Conservation (phyloP, 2,329 filamentous ascomycete species). For the Trichoderma gracile region DNA sequence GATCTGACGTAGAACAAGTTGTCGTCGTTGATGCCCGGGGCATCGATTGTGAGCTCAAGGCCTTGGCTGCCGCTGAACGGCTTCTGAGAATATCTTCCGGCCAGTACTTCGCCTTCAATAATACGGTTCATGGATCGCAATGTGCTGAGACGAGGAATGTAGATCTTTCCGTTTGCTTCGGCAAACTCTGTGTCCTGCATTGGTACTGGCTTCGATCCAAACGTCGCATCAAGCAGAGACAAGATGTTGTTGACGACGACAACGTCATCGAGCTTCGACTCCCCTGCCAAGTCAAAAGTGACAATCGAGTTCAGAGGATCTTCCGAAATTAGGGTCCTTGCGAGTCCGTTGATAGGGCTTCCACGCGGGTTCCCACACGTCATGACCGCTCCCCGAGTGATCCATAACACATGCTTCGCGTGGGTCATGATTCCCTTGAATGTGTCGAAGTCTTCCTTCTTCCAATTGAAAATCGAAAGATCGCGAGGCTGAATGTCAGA, state of each 20-base stretch:
- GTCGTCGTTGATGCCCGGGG: constrained; percentile 34
- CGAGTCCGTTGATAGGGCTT: constrained; percentile 48
- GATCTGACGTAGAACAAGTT: constrained; percentile 33
- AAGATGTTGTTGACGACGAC: constrained; percentile 31
- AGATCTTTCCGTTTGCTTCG: constrained; percentile 41
- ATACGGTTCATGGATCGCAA: constrained; percentile 45
- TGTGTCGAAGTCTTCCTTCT: constrained; percentile 40
- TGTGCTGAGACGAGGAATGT: constrained; percentile 48
- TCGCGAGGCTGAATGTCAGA: constrained; percentile 30
- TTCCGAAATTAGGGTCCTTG: constrained; percentile 52
- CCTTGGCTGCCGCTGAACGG: constrained; percentile 28
- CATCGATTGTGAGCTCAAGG: constrained; percentile 33
- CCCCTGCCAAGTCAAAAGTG: constrained; percentile 44
- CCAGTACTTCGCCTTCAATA: constrained; percentile 41
- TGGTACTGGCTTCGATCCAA: constrained; percentile 27
- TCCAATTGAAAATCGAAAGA: constrained; percentile 44
- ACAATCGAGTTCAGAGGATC: constrained; percentile 46
- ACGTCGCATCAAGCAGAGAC: constrained; percentile 32
- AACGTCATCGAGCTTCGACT: constrained; percentile 29
- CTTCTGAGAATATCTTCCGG: constrained; percentile 21
- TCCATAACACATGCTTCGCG: constrained; percentile 49
- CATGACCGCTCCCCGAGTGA: constrained; percentile 47
- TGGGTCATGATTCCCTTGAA: constrained; percentile 44
- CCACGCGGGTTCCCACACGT: constrained; percentile 39
- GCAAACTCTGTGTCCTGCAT: constrained; percentile 48